These are phyloP conservation scores for Thuja plicata DNA, from an alignment of 83 land plant genomes.

Conservation along the genomic window DNA sequence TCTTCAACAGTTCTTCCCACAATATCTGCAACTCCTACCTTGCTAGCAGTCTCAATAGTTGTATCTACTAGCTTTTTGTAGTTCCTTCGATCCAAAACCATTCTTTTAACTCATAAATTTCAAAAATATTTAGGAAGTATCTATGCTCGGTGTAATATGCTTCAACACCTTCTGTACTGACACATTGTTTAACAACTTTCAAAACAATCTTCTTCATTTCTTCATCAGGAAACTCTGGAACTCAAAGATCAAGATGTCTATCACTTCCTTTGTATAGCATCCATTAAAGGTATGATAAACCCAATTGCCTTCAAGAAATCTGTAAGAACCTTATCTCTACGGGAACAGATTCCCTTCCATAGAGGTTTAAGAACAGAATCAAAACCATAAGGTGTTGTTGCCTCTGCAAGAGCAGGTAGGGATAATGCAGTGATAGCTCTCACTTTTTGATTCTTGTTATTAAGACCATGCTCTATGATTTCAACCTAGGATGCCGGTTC, in stretches of 20 bases:
- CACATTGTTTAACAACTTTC: constrained; percentile 98
- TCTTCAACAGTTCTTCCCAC: constrained; percentile 96
- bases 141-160: constrained; percentile 78
- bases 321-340: constrained; percentile 94
- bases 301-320: constrained; percentile 97
- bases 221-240: constrained; percentile 98
- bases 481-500: too few relatives aligned
- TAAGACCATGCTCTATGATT: constrained; percentile 93
- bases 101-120: constrained; percentile 95
- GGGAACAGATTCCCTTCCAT: constrained; percentile 96
- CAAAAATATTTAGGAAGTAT: constrained; percentile 91
- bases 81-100: constrained; percentile 95
- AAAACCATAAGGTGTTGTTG: constrained; percentile 97
- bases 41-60: constrained; percentile 92
- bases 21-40: constrained; percentile 95
- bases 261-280: constrained; percentile 98
- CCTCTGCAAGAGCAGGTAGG: constrained; percentile 95
- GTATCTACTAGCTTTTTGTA: constrained; percentile 93
- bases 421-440: constrained; percentile 95
- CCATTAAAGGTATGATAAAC: constrained; percentile 96
- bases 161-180: constrained; percentile 97
- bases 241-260: constrained; percentile 86
- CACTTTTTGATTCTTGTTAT: constrained; percentile 97
- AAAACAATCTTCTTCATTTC: constrained; percentile 99
- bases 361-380: constrained; percentile 97